phyloP scores from a whole-genome alignment of 176 grass and related monocot genomes.

The Lolium rigidum region DNA sequence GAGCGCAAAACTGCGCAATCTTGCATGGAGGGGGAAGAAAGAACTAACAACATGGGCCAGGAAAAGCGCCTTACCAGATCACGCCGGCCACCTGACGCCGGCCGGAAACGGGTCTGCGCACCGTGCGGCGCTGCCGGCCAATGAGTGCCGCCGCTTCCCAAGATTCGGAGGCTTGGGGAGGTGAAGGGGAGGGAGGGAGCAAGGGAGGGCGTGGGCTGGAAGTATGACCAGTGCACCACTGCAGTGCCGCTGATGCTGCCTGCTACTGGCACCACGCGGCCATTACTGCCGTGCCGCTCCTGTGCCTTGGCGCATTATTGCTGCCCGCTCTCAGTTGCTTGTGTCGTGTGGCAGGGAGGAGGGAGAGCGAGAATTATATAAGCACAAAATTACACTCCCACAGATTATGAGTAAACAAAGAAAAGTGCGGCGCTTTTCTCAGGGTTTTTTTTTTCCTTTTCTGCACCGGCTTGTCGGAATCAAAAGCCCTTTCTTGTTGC shows the following conservation, averaged over 20 bases:
- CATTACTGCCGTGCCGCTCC: conserved; percentile 45
- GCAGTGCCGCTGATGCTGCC: not conserved
- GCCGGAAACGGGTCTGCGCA: not conserved
- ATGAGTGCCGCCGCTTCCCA: not conserved
- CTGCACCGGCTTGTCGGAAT: conserved; percentile 48
- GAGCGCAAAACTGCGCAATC: not conserved
- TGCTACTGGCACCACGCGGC: conserved; percentile 36
- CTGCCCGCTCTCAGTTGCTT: not conserved
- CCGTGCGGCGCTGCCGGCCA: conserved; percentile 19
- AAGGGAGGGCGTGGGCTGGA: not conserved
- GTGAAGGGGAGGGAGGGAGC: not conserved
- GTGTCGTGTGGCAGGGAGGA: conserved; percentile 26
- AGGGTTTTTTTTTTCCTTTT: conserved; percentile 44
- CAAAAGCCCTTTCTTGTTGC: conserved; percentile 24
- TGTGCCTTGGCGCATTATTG: conserved; percentile 51
- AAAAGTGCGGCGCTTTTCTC: conserved; percentile 34
- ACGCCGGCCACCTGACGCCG: conserved; percentile 27
- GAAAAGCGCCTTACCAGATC: conserved; percentile 25
- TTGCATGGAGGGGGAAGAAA: not conserved
- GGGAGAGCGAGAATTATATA: not conserved
- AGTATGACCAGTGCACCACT: not conserved
- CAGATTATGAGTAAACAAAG: conserved; percentile 7
- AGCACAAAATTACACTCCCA: not conserved
- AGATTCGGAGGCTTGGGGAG: conserved; percentile 15
- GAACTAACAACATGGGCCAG: not conserved